Evolutionary conservation across 768 basidiomycete genomes (phyloP), one percentile per base, ranked within the genome.

Genomic region (Suillus paluster): DNA sequence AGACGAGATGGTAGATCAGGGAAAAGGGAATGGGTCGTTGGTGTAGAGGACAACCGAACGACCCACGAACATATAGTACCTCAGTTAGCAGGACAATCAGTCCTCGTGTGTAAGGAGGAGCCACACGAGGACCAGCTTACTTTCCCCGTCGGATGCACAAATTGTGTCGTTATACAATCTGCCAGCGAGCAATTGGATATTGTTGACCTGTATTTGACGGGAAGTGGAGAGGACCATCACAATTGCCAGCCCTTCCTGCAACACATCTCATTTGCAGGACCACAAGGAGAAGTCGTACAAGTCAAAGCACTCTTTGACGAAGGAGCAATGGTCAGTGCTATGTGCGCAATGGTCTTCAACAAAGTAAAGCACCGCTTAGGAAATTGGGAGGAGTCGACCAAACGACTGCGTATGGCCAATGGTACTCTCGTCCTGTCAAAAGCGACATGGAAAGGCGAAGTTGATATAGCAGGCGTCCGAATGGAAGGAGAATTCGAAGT

Each of bases 361-460:
- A 52, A 57, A 30, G 46, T 63, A 1, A 27, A 27, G 27, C 46
- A 64, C 19, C 56, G 61, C 25, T 27, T 77, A 12, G 56, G 66
- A 9, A 8, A 14, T 0, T 58, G 60, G 17, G 4, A 23, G 8
- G 60, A 53, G 2, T 77, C 77, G 4, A n/a, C 11, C 1, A 61
- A 57, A 33, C 25, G 25, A 3, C 63, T 79, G 4, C 55, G 71
- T 2, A 77, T 79, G 78, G 78, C 77, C n/a, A 70, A 75, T 64
- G 74, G 77, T 0, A 14, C 50, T 0, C n/a, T 65, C 8, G 54
- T 61, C 2, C 57, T 60, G 12, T 66, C 65, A 1, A 5, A 62
- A 42, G 67, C 63, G 12, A 14, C 12, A 0, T 67, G 66, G 68
- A 14, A n/a, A 14, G 65, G 65, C 1, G 21, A 39, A 3, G 48